Conservation (phyloP, 2,329 filamentous ascomycete species). For the Colletotrichum gloeosporioides region DNA sequence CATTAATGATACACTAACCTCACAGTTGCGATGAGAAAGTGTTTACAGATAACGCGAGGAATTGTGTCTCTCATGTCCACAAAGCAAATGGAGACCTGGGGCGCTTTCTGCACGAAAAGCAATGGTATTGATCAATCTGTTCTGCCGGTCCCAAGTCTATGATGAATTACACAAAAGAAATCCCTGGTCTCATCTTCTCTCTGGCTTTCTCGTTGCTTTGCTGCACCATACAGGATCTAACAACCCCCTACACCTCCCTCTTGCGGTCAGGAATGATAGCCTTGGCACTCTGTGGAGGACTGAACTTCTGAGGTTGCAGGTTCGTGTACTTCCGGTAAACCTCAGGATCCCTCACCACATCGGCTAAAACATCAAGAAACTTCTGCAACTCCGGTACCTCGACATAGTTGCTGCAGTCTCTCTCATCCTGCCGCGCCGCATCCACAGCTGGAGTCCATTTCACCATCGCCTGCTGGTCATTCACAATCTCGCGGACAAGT, state of each 20-base stretch:
- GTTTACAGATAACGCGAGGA: fast-evolving
- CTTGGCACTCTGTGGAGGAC: neutral
- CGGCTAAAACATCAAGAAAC: neutral
- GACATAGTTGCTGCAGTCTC: neutral
- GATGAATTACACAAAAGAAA: neutral
- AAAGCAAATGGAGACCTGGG: neutral
- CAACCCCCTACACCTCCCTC: neutral
- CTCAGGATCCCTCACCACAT: neutral
- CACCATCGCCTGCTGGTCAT: neutral
- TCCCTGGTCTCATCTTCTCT: neutral
- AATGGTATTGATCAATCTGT: neutral
- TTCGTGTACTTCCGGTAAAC: conserved; percentile 4
- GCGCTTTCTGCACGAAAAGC: neutral
- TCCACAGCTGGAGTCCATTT: neutral
- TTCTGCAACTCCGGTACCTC: conserved; percentile 5
- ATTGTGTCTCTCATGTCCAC: fast-evolving
- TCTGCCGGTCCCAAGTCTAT: neutral
- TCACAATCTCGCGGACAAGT: neutral
- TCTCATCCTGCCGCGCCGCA: neutral
- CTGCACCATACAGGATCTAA: neutral
- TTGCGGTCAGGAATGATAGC: neutral
- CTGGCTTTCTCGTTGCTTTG: neutral
- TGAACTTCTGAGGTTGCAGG: neutral
- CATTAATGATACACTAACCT: neutral
- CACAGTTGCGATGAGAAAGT: fast-evolving